phyloP scores from a whole-genome alignment of 2,329 filamentous ascomycete genomes.

The Exophiala sp. region DNA sequence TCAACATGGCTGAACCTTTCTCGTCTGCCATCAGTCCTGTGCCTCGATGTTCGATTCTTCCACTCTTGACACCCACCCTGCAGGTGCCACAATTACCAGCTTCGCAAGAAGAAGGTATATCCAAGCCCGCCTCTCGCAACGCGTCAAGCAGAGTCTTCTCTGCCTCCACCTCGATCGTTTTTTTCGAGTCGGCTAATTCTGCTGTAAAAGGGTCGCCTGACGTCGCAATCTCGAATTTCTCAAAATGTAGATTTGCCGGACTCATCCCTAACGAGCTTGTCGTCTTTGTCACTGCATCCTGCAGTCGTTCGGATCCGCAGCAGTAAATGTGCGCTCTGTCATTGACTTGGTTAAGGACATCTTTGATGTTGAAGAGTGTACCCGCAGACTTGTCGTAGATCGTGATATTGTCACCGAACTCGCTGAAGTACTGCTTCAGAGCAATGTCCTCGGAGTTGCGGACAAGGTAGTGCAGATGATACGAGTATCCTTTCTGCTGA shows the following conservation, averaged over 20 bases:
- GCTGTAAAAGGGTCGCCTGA: slow-evolving; percentile 13
- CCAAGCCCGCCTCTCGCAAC: slow-evolving; percentile 12
- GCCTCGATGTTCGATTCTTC: slow-evolving; percentile 12
- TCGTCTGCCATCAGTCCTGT: slow-evolving; percentile 12
- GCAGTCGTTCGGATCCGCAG: slow-evolving; percentile 9
- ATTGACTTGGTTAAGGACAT: slow-evolving; percentile 2
- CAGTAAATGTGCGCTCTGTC: slow-evolving; percentile 11
- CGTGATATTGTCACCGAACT: slow-evolving; percentile 4
- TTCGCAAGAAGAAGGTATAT: slow-evolving; percentile 15
- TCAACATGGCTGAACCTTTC: slow-evolving; percentile 13
- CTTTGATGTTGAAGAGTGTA: slow-evolving; percentile 1
- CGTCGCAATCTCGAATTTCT: slow-evolving; percentile 12
- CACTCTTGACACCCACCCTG: slow-evolving; percentile 12
- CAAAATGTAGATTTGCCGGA: slow-evolving; percentile 11
- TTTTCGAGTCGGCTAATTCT: slow-evolving; percentile 3
- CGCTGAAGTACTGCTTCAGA: slow-evolving; percentile 2
- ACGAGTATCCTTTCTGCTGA: neutral
- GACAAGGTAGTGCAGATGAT: slow-evolving; percentile 10
- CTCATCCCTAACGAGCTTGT: slow-evolving; percentile 2
- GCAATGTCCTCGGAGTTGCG: slow-evolving; percentile 6
- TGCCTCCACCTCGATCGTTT: slow-evolving; percentile 4
- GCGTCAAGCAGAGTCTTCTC: slow-evolving; percentile 13
- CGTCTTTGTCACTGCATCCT: slow-evolving; percentile 1
- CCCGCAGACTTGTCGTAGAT: slow-evolving; percentile 14
- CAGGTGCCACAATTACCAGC: slow-evolving; percentile 17